These are phyloP conservation scores for Nothopassalora personata DNA, from an alignment of 2,329 filamentous ascomycete species.

Conservation along the genomic window DNA sequence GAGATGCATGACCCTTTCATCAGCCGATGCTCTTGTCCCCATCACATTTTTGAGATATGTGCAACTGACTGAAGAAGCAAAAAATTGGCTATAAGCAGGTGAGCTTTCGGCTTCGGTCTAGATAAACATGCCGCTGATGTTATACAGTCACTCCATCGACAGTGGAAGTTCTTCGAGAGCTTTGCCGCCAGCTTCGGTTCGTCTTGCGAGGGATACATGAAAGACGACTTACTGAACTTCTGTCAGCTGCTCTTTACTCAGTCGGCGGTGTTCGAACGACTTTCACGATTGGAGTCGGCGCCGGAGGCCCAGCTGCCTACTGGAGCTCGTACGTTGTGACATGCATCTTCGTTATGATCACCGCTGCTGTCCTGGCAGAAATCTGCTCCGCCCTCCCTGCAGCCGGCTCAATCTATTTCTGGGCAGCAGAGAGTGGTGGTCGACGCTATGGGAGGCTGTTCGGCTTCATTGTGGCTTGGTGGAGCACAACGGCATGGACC, in stretches of 20 bases:
- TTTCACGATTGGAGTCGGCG: conserved; percentile 58
- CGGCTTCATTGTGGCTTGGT: conserved; percentile 60
- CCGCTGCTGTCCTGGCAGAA: conserved; percentile 56
- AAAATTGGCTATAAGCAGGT: conserved; percentile 54
- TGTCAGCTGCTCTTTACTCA: conserved; percentile 55
- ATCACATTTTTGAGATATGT: conserved; percentile 9
- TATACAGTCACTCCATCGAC: conserved; percentile 50
- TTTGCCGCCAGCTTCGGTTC: conserved; percentile 56
- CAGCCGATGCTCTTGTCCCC: conserved; percentile 26
- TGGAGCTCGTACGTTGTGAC: conserved; percentile 59
- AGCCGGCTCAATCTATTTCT: conserved; percentile 57
- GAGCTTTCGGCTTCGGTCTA: conserved; percentile 19
- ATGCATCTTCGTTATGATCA: conserved; percentile 57
- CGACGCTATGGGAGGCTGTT: conserved; percentile 51
- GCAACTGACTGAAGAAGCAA: conserved; percentile 33
- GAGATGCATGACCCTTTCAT: conserved; percentile 35
- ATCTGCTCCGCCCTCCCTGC: conserved; percentile 56
- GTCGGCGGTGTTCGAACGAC: conserved; percentile 55
- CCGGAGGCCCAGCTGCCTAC: conserved; percentile 56
- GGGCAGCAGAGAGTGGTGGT: conserved; percentile 57
- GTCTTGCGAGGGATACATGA: conserved; percentile 3
- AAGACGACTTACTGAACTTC: not conserved
- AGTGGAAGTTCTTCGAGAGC: conserved; percentile 54
- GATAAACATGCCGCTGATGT: conserved; percentile 7
- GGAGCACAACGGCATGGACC: conserved; percentile 59